Evolutionary conservation across 805 yeast genomes (phyloP).

Genomic region (Ogataea wickerhamii): DNA sequence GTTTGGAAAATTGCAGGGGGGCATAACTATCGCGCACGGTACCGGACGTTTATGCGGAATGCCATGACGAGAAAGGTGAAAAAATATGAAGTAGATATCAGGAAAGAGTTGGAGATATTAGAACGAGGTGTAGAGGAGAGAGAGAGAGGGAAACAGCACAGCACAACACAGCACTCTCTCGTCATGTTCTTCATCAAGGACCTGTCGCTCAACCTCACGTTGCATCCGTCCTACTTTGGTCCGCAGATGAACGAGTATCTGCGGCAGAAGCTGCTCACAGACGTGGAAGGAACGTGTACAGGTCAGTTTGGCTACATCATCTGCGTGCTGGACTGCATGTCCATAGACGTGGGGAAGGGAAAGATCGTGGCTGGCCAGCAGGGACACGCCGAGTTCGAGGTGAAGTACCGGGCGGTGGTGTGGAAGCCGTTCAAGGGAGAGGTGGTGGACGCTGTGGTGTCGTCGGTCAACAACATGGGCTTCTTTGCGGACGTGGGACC

Average conservation of each 20-base stretch:
- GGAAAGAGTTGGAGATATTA: no score
- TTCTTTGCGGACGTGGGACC: conserved; percentile 99
- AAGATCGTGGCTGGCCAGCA: conserved; percentile 76
- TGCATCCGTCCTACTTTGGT: conserved; percentile 96
- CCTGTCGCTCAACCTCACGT: conserved; percentile 82
- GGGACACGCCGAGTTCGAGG: conserved; percentile 96
- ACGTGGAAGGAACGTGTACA: conserved; percentile 98
- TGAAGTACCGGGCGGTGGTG: conserved; percentile 92
- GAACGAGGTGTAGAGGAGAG: no score
- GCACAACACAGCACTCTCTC: background rate
- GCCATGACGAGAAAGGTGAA: no score
- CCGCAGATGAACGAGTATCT: conserved; percentile 95
- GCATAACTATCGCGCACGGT: no score
- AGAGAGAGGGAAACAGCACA: no score
- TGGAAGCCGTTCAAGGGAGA: conserved; percentile 99
- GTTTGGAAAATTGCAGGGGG: no score
- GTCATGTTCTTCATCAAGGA: conserved; percentile 57
- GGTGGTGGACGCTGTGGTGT: conserved; percentile 95
- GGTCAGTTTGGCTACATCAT: conserved; percentile 98
- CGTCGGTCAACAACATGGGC: conserved; percentile 91
- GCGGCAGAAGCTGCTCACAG: conserved; percentile 84
- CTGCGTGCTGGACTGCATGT: conserved; percentile 92
- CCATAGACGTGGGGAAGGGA: conserved; percentile 93
- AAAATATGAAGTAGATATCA: no score
- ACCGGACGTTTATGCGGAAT: no score